phyloP scores from a whole-genome alignment of 2,329 filamentous ascomycete genomes.

The Pseudogymnoascus sp. region DNA sequence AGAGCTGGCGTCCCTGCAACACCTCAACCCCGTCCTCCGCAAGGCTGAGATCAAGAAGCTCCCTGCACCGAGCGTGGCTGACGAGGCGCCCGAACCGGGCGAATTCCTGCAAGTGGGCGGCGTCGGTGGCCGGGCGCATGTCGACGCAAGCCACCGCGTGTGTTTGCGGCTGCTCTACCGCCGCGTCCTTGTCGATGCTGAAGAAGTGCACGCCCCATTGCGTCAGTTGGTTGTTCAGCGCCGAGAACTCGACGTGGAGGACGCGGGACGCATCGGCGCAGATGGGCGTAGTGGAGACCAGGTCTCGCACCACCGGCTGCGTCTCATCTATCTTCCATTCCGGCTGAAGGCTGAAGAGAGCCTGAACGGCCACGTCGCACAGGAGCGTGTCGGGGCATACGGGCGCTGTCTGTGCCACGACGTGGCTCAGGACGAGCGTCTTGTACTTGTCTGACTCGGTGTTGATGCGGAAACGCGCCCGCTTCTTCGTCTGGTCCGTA shows the following conservation, averaged over 20 bases:
- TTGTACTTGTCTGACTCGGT: conserved; percentile 14
- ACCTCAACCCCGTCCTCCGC: conserved; percentile 22
- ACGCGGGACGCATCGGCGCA: too few relatives aligned
- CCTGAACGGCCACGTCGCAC: conserved; percentile 14
- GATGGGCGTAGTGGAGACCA: too few relatives aligned
- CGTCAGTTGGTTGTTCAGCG: too few relatives aligned
- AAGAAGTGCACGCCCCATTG: too few relatives aligned
- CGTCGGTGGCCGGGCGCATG: too few relatives aligned
- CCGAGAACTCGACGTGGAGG: too few relatives aligned
- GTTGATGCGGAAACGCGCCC: conserved; percentile 17
- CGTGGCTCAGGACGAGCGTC: conserved; percentile 11
- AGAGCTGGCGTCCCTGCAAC: conserved; percentile 33
- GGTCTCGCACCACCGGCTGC: background rate
- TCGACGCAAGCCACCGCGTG: too few relatives aligned
- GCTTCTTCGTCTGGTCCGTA: background rate
- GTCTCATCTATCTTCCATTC: background rate
- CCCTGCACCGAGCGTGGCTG: conserved; percentile 23
- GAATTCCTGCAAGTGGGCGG: background rate
- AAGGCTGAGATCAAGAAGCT: conserved; percentile 25
- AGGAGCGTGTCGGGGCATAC: conserved; percentile 17
- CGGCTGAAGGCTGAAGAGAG: conserved; percentile 11
- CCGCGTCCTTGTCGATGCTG: too few relatives aligned
- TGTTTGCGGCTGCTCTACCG: too few relatives aligned
- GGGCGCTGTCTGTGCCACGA: conserved; percentile 16
- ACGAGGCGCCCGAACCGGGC: background rate